Evolutionary conservation across 148 eudicot genomes (phyloP).

Genomic region (Rhododendron henanense): DNA sequence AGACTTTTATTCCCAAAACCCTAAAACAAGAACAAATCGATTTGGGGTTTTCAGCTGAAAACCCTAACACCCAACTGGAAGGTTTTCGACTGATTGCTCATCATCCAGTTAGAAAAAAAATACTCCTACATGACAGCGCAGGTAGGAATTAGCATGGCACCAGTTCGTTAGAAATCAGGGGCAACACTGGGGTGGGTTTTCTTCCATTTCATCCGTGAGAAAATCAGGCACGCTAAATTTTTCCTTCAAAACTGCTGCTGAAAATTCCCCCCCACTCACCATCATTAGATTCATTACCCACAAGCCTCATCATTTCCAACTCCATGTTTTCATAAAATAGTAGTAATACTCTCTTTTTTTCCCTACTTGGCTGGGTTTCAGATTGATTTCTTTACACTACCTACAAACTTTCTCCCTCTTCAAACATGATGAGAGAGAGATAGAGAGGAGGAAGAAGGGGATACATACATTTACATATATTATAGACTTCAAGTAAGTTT

Average conservation of each 20-base stretch:
- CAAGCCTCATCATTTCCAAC: conserved; percentile 16
- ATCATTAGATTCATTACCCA: conserved; percentile 7
- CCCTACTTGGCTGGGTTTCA: background rate
- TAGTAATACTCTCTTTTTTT: background rate
- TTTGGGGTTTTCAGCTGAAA: too few relatives aligned
- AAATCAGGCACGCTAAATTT: background rate
- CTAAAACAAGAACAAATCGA: too few relatives aligned
- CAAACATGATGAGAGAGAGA: background rate
- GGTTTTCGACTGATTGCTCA: too few relatives aligned
- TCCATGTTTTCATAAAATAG: conserved; percentile 7
- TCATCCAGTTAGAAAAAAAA: too few relatives aligned
- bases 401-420: conserved; percentile 10
- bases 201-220: too few relatives aligned
- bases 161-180: background rate
- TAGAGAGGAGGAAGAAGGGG: too few relatives aligned
- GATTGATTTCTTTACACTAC: background rate
- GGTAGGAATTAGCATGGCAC: background rate
- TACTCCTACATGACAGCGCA: too few relatives aligned
- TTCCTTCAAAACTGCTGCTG: background rate
- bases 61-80: background rate
- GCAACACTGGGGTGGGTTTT: background rate
- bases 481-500: too few relatives aligned
- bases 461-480: too few relatives aligned
- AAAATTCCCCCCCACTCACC: background rate
- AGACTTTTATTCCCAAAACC: too few relatives aligned